Percentiles rank a stretch among this genome's conserved stretches.
Evolutionary conservation across 139 green algal genomes (phyloP).

Genomic region (Zygnema cylindricum): DNA sequence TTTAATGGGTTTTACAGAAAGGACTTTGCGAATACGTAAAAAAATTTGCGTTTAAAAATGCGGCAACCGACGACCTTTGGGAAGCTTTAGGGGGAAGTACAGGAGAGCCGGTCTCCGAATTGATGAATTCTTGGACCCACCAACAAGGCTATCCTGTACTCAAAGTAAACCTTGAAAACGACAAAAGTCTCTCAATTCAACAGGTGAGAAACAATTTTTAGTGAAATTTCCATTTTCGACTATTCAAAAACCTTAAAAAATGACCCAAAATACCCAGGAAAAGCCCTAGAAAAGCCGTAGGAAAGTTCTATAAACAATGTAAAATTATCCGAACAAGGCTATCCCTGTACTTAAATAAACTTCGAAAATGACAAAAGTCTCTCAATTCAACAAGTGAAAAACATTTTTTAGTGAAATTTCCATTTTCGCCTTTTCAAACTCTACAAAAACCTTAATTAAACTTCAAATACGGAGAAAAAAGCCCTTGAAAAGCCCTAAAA

Average conservation of each 20-base stretch:
- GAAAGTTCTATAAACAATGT: no score
- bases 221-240: no score
- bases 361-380: background rate
- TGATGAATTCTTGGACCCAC: slow-evolving; percentile 52
- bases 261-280: no score
- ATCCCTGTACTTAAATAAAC: slow-evolving; percentile 22
- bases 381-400: background rate
- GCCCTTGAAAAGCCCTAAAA: no score
- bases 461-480: no score
- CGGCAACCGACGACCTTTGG: slow-evolving; percentile 49
- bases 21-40: slow-evolving; percentile 46
- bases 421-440: no score
- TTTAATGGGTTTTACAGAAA: slow-evolving; percentile 42
- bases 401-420: no score
- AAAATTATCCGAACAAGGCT: slow-evolving; percentile 42
- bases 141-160: slow-evolving; percentile 52
- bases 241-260: no score
- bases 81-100: background rate
- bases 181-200: background rate
- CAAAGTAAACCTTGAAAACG: background rate
- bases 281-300: no score
- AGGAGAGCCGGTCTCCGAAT: slow-evolving; percentile 25
- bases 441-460: no score
- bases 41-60: slow-evolving; percentile 44
- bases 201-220: background rate